Base-by-base conservation (phyloP, 164 flowering plant genomes). In the Sextonia rubra region DNA sequence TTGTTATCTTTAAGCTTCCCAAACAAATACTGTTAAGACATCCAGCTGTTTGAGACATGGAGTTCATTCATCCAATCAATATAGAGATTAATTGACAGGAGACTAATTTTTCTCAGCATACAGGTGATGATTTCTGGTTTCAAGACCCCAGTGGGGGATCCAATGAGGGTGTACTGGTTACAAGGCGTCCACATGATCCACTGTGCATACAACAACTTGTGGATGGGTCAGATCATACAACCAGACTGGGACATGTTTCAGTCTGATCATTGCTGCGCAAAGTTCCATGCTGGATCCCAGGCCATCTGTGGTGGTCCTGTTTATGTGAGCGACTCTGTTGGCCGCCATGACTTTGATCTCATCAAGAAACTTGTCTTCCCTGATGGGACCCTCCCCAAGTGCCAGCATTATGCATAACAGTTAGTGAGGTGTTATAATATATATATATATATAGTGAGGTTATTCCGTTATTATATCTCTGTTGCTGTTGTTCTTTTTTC, bases 201-300 rank as follows among this genome's bases (percentile, higher is more conserved):
- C 82, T 92, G 97, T 82, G 88, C 98, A 25, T 92, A 85, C 71
- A 94, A 94, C 86, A 92, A 96, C 80, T 27, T 94, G 83, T 94
- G 97, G 97, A 92, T 92, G 90, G 96, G 96, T 2, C 93, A 94
- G 78, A 81, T 90, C 22, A 88, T 90, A 56, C 96, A 88, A 27
- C 97, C 94, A 1, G 98, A 93, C 77, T 93, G 97, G 98, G 98
- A 91, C 72, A 93, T 93, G 98, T 93, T 93, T 77, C 98, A 91
- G 71, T 90, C 96, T 0, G 90, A 90, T 70, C 98, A 94, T 71
- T 25, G 55, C 0, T 87, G 93, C 68, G 97, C 98, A 0, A 86
- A 87, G 63, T 94, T 83, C 69, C 97, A 91, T 52, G 94, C 97
- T 12, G 96, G 88, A 2, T 91, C 97, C 1, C 75, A 97, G 65